Base-by-base conservation (phyloP, 2,329 filamentous ascomycete genomes). In the Remersonia thermophila region DNA sequence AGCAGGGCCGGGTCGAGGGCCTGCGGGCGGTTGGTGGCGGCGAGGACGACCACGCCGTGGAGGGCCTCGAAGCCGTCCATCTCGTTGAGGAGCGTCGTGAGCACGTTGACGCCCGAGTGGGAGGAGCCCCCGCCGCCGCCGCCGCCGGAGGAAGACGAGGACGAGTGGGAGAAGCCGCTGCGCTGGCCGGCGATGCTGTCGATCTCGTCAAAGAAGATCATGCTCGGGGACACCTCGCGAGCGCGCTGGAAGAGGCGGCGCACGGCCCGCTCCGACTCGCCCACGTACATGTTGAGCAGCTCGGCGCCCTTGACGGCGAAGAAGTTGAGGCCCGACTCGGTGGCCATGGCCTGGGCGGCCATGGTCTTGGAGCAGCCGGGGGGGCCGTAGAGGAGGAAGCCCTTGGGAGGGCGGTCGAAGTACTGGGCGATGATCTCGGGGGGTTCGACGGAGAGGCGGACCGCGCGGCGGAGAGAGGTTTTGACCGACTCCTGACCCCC, bases 141-240 rank as follows among this genome's bases (percentile, higher is more conserved):
- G 37, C 38, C 5, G 39, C 39, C 10, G n/a, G n/a, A n/a, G n/a
- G n/a, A n/a, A n/a, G n/a, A n/a, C n/a, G n/a, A n/a, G n/a, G n/a
- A n/a, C n/a, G 65, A 11, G 28, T 71, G 56, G 55, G 47, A 64
- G 36, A 66, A 62, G 14, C 67, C 62, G 28, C 62, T 48, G 7
- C 69, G 60, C 37, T 66, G 62, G 2, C 61, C 79, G 51, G 58
- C 82, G 44, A 96, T 89, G 4, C 83, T 78, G 59, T 96, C 87
- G 49, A 96, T 91, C 57, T 96, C 87, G 55, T 96, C 87, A 47
- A 95, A 94, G 67, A 95, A 96, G 50, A 96, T 86, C 58, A 95
- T 89, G 54, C 83, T 86, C 0, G 89, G 89, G 35, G 79, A 77
- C 7, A 86, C 87, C n/a, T 80, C 78, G 29, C 82, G 71, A 1